Base-by-base conservation (phyloP, 2,329 filamentous ascomycete genomes). In the Pseudogymnoascus sp. region DNA sequence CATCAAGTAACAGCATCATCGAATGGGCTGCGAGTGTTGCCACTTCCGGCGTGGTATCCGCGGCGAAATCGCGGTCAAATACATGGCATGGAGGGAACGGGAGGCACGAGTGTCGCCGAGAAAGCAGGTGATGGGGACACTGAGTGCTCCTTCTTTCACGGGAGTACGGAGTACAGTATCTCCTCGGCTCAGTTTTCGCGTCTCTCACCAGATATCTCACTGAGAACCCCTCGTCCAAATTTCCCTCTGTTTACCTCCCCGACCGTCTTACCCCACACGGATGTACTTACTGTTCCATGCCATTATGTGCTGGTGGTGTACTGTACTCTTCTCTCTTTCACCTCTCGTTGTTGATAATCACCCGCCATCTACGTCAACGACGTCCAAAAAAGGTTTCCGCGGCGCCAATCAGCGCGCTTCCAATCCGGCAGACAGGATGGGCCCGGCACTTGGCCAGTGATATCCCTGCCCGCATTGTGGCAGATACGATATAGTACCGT, bases 371-470 rank as follows among this genome's bases (percentile, higher is more conserved):
- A 56, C 50, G 29, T 56, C 50, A 33, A 56, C 11, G 50, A 56
- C 50, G 29, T 33, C 50, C 50, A 56, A 56, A 56, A 56, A 56
- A 56, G 29, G 50, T 56, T 56, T 33, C n/a, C n/a, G 3, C n/a
- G 50, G 29, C 50, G 50, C 50, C 50, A 56, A 53, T 53, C 47
- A 53, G n/a, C n/a, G n/a, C 47, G 47, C 47, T 53, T 53, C 47
- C 47, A 53, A 33, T 26, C 29, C 50, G 29, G 50, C 29, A 56
- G 50, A 56, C 50, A 56, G 16, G 10, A 19, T 29, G 26, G 10
- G 21, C n/a, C 50, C 50, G 50, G 50, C 50, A 56, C 50, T 56
- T 33, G 50, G 10, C 50, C 50, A 56, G 29, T 56, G 5, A 33
- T 3, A 56, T 56, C 50, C 50, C 50, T 56, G 50, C 50, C 50